Evolutionary conservation across 1,284 basidiomycete genomes (phyloP).

Genomic region (Ustilago trichophora): DNA sequence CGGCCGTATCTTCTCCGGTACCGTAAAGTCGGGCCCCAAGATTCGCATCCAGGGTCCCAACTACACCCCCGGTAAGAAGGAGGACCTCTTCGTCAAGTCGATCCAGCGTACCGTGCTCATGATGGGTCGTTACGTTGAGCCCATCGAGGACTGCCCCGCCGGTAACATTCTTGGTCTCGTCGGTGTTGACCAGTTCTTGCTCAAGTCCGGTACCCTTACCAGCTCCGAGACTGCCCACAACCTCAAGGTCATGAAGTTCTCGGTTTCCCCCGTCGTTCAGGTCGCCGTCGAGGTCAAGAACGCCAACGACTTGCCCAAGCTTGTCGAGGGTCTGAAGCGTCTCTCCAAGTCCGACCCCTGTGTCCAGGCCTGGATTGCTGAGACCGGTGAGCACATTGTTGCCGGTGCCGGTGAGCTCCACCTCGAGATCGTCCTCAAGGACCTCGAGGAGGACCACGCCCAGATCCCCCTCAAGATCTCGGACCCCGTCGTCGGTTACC

Average conservation of each 20-base stretch:
- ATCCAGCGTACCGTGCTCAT: conserved; percentile 99
- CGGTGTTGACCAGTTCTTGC: conserved; percentile 99
- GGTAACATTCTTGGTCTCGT: conserved; percentile 99
- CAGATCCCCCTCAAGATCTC: conserved; percentile 99
- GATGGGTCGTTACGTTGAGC: conserved; percentile 99
- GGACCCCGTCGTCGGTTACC: conserved; percentile 96
- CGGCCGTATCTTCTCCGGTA: conserved; percentile 99
- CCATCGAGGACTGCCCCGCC: conserved; percentile 98
- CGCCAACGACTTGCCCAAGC: conserved; percentile 97
- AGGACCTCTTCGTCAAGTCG: conserved; percentile 97
- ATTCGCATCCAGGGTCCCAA: conserved; percentile 99
- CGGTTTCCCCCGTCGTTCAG: conserved; percentile 97
- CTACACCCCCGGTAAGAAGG: conserved; percentile 98
- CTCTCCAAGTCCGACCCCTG: conserved; percentile 99
- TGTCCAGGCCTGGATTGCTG: conserved; percentile 93
- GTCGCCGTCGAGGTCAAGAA: conserved; percentile 99
- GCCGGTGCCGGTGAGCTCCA: conserved; percentile 99
- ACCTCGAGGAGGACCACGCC: conserved; percentile 99
- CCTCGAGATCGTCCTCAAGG: conserved; percentile 99
- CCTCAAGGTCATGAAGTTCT: conserved; percentile 96
- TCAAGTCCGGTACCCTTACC: conserved; percentile 96
- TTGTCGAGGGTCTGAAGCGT: conserved; percentile 99
- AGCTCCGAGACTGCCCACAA: conserved; percentile 99
- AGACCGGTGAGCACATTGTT: conserved; percentile 97
- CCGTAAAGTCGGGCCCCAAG: conserved; percentile 95